Evolutionary conservation across 345 rosid genomes (phyloP), one percentile per base, ranked within the genome.

Genomic region (Garcia nutans): DNA sequence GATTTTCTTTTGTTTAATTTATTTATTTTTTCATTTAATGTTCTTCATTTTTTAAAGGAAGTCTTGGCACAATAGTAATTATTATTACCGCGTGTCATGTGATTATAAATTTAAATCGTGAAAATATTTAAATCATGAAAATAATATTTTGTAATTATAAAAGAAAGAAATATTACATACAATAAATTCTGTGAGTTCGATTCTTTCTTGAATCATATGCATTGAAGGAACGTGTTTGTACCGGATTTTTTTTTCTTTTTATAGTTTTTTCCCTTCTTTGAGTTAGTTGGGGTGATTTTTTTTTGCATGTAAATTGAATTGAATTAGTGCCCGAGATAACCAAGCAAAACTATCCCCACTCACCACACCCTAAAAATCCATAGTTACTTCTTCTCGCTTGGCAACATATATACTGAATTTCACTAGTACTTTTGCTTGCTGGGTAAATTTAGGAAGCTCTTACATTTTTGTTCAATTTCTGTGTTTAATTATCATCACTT

Each of bases 311-410:
- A 47, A 33, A 23, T 47, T 47, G 65, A 23, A 65, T 75, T 59
- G 47, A 61, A 45, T 5, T 15, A 63, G 63, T 71, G 75, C 78
- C 28, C 78, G 60, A 71, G 72, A 74, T 64, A 74, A 77, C 66
- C 73, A 63, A 77, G 22, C 85, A 78, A 76, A 1, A 20, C 44
- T 47, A 3, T 62, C 22, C 72, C 71, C 71, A 75, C 54, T 74
- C 54, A 12, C 23, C 37, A 57, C 52, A 73, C 67, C 63, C 74
- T 47, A 49, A 79, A 79, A 77, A 64, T 69, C 70, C 17, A 64
- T 26, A 75, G 78, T 75, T 64, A 64, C 78, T 75, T 65, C n/a
- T 68, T 71, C 6, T 71, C n/a, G 12, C 70, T 22, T 55, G 66
- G 65, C 80, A 78, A 22, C 3, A 28, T 67, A 22, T 1, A 28